A percentile compares a stretch with the other conserved stretches of the same genome.
Conservation (phyloP, 805 yeast genomes). For the Myxozyma geophila region DNA sequence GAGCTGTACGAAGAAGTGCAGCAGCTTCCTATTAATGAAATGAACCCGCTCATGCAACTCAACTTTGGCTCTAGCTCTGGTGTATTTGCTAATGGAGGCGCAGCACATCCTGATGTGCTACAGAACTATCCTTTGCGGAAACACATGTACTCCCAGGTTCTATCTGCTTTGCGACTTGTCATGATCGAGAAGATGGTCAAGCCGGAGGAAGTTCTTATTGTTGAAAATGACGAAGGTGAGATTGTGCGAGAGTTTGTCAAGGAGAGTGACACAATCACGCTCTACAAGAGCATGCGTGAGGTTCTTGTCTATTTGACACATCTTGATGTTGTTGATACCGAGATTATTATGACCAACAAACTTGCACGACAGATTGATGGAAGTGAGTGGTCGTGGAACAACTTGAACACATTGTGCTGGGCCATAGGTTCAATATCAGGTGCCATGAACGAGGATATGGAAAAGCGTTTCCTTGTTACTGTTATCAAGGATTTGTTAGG, state of each 20-base stretch:
- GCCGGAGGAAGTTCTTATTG: constrained; percentile 96
- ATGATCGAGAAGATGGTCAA: constrained; percentile 97
- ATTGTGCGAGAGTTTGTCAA: constrained; percentile 96
- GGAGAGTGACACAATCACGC: constrained; percentile 94
- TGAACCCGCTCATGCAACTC: constrained; percentile 78
- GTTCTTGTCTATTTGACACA: constrained; percentile 94
- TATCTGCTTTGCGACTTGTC: constrained; percentile 85
- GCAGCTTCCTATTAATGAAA: constrained; percentile 69
- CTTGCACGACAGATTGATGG: constrained; percentile 93
- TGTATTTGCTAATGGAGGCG: constrained; percentile 62
- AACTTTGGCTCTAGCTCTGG: constrained; percentile 47
- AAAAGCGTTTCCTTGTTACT: constrained; percentile 87
- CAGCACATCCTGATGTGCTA: constrained; percentile 79
- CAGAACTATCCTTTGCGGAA: constrained; percentile 83
- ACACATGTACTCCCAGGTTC: constrained; percentile 76
- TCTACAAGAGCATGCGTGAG: constrained; percentile 94
- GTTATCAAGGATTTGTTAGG: constrained; percentile 91
- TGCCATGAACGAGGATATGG: constrained; percentile 98
- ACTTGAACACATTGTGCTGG: constrained; percentile 97
- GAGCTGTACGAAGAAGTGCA: constrained; percentile 85
- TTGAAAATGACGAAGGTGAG: constrained; percentile 98
- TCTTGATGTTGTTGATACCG: constrained; percentile 91
- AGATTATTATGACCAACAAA: constrained; percentile 89
- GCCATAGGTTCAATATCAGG: constrained; percentile 99
- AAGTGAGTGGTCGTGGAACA: constrained; percentile 99